phyloP scores from a whole-genome alignment of 495 filamentous ascomycete genomes.

The Aspergillus nanangensis region DNA sequence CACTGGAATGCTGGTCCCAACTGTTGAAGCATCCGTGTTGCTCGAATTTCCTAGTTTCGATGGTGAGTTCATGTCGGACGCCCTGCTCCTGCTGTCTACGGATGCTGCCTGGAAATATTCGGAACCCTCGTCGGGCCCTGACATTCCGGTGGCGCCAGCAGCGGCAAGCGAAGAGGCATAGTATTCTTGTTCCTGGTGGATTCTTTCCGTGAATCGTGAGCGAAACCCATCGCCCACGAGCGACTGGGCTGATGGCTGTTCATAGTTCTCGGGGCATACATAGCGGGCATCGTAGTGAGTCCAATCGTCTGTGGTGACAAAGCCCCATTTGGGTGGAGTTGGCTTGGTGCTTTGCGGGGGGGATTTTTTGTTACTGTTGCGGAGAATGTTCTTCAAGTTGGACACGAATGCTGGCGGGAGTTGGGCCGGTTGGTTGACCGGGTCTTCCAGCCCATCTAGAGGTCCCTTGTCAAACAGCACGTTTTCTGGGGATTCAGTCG shows the following conservation, averaged over 20 bases:
- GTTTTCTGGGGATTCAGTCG: too few relatives aligned
- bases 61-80: not conserved
- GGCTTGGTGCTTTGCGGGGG: constrained; percentile 4
- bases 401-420: constrained; percentile 5
- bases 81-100: not conserved
- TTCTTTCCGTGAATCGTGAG: constrained; percentile 20
- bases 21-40: constrained; percentile 1
- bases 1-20: not conserved
- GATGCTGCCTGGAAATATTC: not conserved
- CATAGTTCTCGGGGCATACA: constrained; percentile 15
- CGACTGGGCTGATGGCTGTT: constrained; percentile 15
- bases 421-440: too few relatives aligned
- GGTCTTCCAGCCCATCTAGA: too few relatives aligned
- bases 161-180: constrained; percentile 8
- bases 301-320: constrained; percentile 8
- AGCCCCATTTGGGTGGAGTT: constrained; percentile 4
- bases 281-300: constrained; percentile 11
- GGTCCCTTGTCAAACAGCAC: too few relatives aligned
- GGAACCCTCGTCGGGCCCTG: too few relatives aligned
- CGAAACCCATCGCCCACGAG: constrained; percentile 31
- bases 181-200: constrained; percentile 8
- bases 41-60: not conserved
- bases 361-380: constrained; percentile 1
- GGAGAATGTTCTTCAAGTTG: constrained; percentile 8
- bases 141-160: not conserved